Base-by-base conservation (phyloP, 768 basidiomycete genomes). In the Suillus americanus region DNA sequence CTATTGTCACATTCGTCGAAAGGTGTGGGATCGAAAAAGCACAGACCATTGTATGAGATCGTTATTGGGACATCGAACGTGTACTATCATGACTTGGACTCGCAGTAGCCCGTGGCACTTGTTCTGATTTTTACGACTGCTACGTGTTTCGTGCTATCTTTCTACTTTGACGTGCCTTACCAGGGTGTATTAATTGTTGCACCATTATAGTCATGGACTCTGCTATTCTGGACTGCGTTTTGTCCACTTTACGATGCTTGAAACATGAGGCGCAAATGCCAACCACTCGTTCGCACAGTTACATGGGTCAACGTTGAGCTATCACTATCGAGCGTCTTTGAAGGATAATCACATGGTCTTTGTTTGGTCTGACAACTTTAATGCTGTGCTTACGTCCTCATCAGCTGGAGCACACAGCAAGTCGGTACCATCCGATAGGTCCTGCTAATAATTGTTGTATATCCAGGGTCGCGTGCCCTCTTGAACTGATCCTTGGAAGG, bases 21-120 rank as follows among this genome's bases (percentile, higher is more conserved):
- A 14, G 61, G 35, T 35, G 61, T 46, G 33, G 30, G 43, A 37
- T 54, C n/a, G 12, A 61, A 61, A 40, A 25, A 56, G 41, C 40
- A 23, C 10, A 28, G 33, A 30, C 43, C 18, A 25, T 46, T 67
- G 60, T 68, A 69, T 9, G 75, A 76, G 59, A 46, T 72, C 28
- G 73, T 62, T 61, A 67, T 76, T 56, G 75, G 70, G n/a, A 77
- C 76, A 37, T 68, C 69, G 8, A 51, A 65, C 12, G 37, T 69
- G 46, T 41, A 23, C 45, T 76, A 66, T 33, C 62, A 65, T 38
- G 64, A 69, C 30, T 54, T 61, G 16, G n/a, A 62, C 14, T 57
- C 65, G 38, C 62, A 60, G 28, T 71, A 71, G 68, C 51, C 51
- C 43, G 13, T 63, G 56, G 28, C 37, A 40, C 18, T 20, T 61